A percentile compares a stretch with the other conserved stretches of the same genome.
phyloP scores from a whole-genome alignment of 129 eudicot genomes.

The Escallonia rubra region DNA sequence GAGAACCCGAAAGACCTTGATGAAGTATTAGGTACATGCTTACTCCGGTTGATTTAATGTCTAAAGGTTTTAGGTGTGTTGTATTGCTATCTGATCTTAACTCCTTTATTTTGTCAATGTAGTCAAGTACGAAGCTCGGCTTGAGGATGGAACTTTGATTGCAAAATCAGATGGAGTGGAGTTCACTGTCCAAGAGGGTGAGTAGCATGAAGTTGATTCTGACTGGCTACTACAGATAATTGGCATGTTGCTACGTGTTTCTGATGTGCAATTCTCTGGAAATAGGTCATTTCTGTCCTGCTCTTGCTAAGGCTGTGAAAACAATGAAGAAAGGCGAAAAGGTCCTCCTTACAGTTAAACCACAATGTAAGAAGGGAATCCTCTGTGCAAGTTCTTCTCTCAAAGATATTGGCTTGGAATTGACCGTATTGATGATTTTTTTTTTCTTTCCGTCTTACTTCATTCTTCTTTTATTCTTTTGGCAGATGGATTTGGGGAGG shows the following conservation, averaged over 20 bases:
- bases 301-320: constrained; percentile 71
- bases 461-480: neutral
- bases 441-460: neutral
- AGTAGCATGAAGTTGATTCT: neutral
- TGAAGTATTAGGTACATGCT: constrained; percentile 74
- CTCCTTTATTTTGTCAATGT: constrained; percentile 8
- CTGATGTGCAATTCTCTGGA: neutral
- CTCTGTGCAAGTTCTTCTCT: neutral
- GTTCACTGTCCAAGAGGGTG: constrained; percentile 84
- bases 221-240: neutral
- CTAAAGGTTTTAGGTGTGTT: too few relatives aligned
- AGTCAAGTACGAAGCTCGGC: constrained; percentile 81
- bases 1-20: constrained; percentile 94
- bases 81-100: too few relatives aligned
- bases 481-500: constrained; percentile 95
- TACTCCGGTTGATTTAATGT: too few relatives aligned
- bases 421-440: neutral
- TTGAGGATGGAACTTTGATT: constrained; percentile 74
- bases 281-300: constrained; percentile 86
- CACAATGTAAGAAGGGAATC: constrained; percentile 56
- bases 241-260: neutral
- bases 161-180: constrained; percentile 71
- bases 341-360: constrained; percentile 67
- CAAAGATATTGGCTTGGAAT: neutral
- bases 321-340: constrained; percentile 98